Percentiles rank a stretch among this genome's conserved stretches.
Conservation (phyloP, 2,329 filamentous ascomycete species). For the Trichoderma sp. region DNA sequence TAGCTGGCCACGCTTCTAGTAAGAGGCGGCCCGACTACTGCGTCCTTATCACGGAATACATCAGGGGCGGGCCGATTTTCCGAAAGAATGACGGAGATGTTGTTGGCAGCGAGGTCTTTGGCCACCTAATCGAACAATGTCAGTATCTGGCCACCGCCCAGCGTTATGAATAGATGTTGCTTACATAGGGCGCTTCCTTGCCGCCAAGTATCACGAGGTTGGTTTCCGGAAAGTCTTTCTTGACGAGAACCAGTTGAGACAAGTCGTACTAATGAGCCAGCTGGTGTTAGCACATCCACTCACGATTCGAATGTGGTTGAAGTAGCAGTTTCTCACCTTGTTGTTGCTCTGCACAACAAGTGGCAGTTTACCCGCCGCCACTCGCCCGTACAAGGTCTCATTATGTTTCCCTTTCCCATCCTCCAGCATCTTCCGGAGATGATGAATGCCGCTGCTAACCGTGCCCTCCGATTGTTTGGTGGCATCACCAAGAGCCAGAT, state of each 20-base stretch:
- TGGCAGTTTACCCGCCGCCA: slow-evolving; percentile 37
- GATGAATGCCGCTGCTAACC: slow-evolving; percentile 29
- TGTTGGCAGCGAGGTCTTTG: slow-evolving; percentile 13
- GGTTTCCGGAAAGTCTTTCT: slow-evolving; percentile 33
- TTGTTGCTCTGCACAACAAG: slow-evolving; percentile 40
- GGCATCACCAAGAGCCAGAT: slow-evolving; percentile 35
- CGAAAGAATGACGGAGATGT: slow-evolving; percentile 44
- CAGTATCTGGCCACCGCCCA: background rate
- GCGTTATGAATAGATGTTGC: slow-evolving; percentile 17
- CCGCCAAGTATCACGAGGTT: slow-evolving; percentile 41
- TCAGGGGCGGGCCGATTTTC: slow-evolving; percentile 30
- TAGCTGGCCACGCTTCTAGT: slow-evolving; percentile 38
- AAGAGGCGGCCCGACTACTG: slow-evolving; percentile 42
- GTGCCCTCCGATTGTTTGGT: slow-evolving; percentile 30
- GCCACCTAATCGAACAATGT: slow-evolving; percentile 3
- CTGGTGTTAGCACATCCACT: background rate
- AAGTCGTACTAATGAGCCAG: slow-evolving; percentile 36
- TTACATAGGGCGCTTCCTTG: slow-evolving; percentile 38
- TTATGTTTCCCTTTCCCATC: slow-evolving; percentile 36
- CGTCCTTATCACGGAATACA: slow-evolving; percentile 36
- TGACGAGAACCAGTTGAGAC: slow-evolving; percentile 39
- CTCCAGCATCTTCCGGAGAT: slow-evolving; percentile 36
- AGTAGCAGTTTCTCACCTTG: slow-evolving; percentile 29
- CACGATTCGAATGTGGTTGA: background rate
- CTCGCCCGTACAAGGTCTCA: slow-evolving; percentile 35